These are phyloP conservation scores for Plectosphaerella cucumerina DNA, from an alignment of 2,329 filamentous ascomycete genomes.

Conservation along the genomic window DNA sequence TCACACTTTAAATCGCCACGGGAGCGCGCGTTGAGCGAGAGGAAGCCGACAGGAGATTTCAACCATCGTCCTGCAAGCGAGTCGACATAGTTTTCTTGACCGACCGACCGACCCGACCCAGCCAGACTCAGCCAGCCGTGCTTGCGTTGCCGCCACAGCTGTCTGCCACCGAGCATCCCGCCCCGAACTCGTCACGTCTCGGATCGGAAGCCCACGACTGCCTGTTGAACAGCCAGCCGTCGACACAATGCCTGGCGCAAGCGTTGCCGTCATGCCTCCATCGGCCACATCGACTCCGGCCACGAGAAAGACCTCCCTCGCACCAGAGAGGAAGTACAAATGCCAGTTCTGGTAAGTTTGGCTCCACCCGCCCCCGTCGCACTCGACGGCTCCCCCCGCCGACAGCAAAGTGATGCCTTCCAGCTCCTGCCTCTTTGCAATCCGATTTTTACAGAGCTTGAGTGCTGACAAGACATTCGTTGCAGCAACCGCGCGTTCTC, in stretches of 20 bases:
- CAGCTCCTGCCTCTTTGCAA: too few relatives aligned
- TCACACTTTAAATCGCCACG: conserved; percentile 69
- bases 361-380: not conserved
- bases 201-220: not conserved
- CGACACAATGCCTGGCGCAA: conserved; percentile 66
- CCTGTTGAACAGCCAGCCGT: conserved; percentile 18
- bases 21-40: conserved; percentile 58
- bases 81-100: conserved; percentile 18
- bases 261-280: conserved; percentile 60
- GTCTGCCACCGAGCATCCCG: too few relatives aligned
- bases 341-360: conserved; percentile 75
- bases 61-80: conserved; percentile 50
- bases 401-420: too few relatives aligned
- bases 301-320: conserved; percentile 70
- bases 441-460: too few relatives aligned
- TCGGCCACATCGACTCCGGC: conserved; percentile 64
- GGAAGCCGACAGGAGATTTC: conserved; percentile 44
- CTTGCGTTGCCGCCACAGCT: conserved; percentile 13
- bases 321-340: conserved; percentile 97
- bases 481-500: conserved; percentile 81
- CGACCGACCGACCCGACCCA: not conserved
- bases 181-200: not conserved
- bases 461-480: not conserved
- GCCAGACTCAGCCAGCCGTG: conserved; percentile 24
- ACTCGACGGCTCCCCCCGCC: not conserved